A percentile compares a stretch with the other conserved stretches of the same genome.
phyloP scores from a whole-genome alignment of 2,329 filamentous ascomycete species.

The Thelonectria discophora region DNA sequence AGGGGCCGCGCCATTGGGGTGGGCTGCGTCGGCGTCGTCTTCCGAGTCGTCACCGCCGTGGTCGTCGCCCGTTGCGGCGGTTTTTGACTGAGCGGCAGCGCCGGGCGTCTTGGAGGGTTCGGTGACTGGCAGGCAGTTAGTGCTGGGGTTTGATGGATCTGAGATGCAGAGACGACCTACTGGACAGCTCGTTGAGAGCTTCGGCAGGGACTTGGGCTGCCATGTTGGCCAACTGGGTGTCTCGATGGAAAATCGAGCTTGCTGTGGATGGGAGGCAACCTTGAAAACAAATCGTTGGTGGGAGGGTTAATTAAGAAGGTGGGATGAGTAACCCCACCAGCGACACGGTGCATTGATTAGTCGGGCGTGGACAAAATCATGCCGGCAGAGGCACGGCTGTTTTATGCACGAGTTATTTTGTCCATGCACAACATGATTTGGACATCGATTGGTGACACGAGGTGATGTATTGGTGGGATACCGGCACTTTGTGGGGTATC shows the following conservation, averaged over 20 bases:
- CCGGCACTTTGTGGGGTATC: conserved; percentile 7
- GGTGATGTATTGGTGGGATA: conserved; percentile 5
- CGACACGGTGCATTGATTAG: conserved; percentile 8
- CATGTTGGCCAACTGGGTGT: conserved; percentile 47
- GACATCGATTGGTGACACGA: conserved; percentile 28
- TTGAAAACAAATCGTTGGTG: conserved; percentile 36
- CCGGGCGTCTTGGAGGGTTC: conserved; percentile 51
- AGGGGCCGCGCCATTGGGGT: conserved; percentile 46
- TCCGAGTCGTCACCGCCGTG: conserved; percentile 63
- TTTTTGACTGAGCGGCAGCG: conserved; percentile 52
- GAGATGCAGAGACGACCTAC: conserved; percentile 38
- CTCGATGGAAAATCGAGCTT: conserved; percentile 23
- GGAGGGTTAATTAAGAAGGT: conserved; percentile 25
- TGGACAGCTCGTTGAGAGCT: conserved; percentile 56
- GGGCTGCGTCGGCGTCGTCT: conserved; percentile 58
- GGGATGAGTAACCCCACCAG: conserved; percentile 40
- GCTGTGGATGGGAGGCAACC: conserved; percentile 25
- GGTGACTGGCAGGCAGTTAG: no score
- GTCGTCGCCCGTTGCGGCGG: conserved; percentile 51
- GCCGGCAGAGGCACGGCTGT: background rate
- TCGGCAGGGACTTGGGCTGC: conserved; percentile 55
- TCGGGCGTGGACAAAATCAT: conserved; percentile 31
- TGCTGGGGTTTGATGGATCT: no score
- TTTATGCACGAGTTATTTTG: background rate
- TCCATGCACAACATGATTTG: conserved; percentile 36